These are phyloP conservation scores for Aspergillus piperis DNA, from an alignment of 2,329 filamentous ascomycete genomes.

Conservation along the genomic window DNA sequence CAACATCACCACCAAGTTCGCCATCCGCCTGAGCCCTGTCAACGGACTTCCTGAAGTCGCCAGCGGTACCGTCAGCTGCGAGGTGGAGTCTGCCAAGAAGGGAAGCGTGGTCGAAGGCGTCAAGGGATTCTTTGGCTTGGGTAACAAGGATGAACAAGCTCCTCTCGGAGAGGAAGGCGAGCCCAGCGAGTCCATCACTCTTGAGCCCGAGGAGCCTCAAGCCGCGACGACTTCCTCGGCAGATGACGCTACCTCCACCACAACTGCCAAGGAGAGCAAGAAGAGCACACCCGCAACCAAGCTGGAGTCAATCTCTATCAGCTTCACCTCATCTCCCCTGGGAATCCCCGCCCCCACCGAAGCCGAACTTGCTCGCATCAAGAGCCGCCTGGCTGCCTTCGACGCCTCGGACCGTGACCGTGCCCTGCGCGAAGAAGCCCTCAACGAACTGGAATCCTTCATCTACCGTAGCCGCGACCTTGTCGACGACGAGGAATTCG, in stretches of 20 bases:
- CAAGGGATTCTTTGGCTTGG: slow-evolving; percentile 94
- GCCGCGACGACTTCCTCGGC: slow-evolving; percentile 47
- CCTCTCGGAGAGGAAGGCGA: slow-evolving; percentile 64
- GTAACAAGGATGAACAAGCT: slow-evolving; percentile 82
- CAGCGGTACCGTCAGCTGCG: slow-evolving; percentile 79
- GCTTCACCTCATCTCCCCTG: slow-evolving; percentile 51
- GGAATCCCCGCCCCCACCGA: slow-evolving; percentile 41
- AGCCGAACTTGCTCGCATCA: slow-evolving; percentile 52
- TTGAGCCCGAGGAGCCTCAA: slow-evolving; percentile 49
- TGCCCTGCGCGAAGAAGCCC: slow-evolving; percentile 74
- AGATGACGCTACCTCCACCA: slow-evolving; percentile 53
- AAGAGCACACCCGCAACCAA: slow-evolving; percentile 48
- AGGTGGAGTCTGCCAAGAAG: slow-evolving; percentile 73
- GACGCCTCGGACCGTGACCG: slow-evolving; percentile 81
- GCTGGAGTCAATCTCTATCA: slow-evolving; percentile 55
- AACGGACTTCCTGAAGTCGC: slow-evolving; percentile 79
- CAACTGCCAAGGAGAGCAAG: slow-evolving; percentile 47
- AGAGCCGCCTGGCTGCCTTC: slow-evolving; percentile 78
- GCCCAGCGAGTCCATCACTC: slow-evolving; percentile 50
- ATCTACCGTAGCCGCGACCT: slow-evolving; percentile 88
- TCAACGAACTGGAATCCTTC: slow-evolving; percentile 91
- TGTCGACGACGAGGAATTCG: slow-evolving; percentile 74
- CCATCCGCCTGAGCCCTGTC: slow-evolving; percentile 68
- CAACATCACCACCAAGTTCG: slow-evolving; percentile 79
- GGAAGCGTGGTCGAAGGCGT: slow-evolving; percentile 87